Conservation (phyloP, 768 basidiomycete genomes). For the Tulasnella sp. region DNA sequence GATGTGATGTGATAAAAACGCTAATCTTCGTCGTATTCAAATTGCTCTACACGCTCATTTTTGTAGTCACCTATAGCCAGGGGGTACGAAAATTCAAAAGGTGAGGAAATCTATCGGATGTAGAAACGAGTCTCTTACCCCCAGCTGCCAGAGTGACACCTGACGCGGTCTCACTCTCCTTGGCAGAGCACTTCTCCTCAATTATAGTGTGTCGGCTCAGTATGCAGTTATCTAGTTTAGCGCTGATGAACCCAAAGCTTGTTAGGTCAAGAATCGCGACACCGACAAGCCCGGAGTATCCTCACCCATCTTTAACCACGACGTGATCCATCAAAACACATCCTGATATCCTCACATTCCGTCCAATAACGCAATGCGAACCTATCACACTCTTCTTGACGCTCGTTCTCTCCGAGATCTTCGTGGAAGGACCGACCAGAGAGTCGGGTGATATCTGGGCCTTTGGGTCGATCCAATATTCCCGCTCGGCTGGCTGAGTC, state of each 20-base stretch:
- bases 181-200: constrained; percentile 26
- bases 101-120: not conserved
- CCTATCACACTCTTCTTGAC: constrained; percentile 76
- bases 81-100: not conserved
- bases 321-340: constrained; percentile 86
- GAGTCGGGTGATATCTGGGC: constrained; percentile 77
- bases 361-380: constrained; percentile 73
- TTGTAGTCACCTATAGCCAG: constrained; percentile 4
- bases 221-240: constrained; percentile 27
- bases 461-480: constrained; percentile 62
- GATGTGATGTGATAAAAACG: not conserved
- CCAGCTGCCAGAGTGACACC: constrained; percentile 20
- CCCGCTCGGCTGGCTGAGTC: constrained; percentile 43
- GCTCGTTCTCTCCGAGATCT: constrained; percentile 63
- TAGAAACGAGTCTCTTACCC: not conserved
- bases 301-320: constrained; percentile 75
- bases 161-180: constrained; percentile 29
- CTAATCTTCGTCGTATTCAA: constrained; percentile 7
- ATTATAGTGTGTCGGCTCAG: constrained; percentile 25
- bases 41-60: constrained; percentile 1
- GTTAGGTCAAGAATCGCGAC: not conserved
- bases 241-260: constrained; percentile 15
- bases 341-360: constrained; percentile 69
- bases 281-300: not conserved
- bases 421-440: constrained; percentile 71